Evolutionary conservation across 768 basidiomycete species (phyloP), one percentile per base, ranked within the genome.

Genomic region (Nidularia pulvinata): DNA sequence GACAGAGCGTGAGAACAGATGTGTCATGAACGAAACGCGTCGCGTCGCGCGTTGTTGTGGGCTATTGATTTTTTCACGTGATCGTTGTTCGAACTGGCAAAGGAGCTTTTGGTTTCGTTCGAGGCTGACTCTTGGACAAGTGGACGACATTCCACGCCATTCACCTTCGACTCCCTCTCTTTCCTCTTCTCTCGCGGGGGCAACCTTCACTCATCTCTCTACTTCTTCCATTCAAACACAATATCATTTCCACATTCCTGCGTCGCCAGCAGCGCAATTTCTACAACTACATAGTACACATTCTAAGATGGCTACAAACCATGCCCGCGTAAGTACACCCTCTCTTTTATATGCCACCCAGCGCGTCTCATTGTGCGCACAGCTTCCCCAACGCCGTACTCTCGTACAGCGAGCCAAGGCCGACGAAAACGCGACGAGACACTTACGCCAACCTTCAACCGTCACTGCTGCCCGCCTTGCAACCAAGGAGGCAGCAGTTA

Each of bases 351-450:
- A 30, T 30, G 25, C 25, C 25, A 30, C 4, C 25, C 25, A 30
- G 25, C 25, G 25, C 25, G 25, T 30, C 25, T 30, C 25, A 30
- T 30, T 30, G 25, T 30, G 25, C 25, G 25, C 25, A 14, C 54
- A 92, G 89, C 67, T 86, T 61, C 83, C 88, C 53, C 76, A 85
- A 72, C 86, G 90, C 62, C 84, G 90, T 61, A 72, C 80, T 46
- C 74, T 84, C 59, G 72, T 81, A 59, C 85, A 85, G 66, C 88
- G 89, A 66, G 72, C 69, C 64, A 90, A 88, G 68, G 82, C 73
- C 56, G 91, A 92, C 66, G 91, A 92, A 74, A 91, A 93, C 64
- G 87, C 89, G 48, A 82, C 80, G 61, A 83, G 76, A 69, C 86
- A 90, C 62, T 63, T 78, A 35, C 86, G 89, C 55, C 86, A 89